A percentile compares a stretch with the other conserved stretches of the same genome.
Conservation (phyloP, 2,329 filamentous ascomycete species). For the Hymenoscyphus infarciens region DNA sequence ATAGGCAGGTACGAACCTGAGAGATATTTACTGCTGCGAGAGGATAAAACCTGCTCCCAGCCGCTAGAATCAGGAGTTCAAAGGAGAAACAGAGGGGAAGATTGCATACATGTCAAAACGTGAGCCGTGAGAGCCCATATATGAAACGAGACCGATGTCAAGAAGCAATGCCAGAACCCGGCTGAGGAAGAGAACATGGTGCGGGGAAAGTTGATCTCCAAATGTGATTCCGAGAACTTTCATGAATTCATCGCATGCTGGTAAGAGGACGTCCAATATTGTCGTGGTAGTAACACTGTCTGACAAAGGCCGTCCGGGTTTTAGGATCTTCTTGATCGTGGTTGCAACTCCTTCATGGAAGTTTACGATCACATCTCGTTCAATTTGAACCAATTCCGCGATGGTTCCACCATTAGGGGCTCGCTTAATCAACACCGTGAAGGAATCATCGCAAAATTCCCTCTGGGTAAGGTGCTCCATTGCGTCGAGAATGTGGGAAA, state of each 20-base stretch:
- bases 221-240: slow-evolving; percentile 2
- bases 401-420: not conserved
- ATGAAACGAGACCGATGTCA: slow-evolving; percentile 14
- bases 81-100: no score
- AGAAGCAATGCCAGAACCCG: slow-evolving; percentile 7
- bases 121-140: slow-evolving; percentile 17
- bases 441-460: not conserved
- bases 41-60: no score
- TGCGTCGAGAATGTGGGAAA: not conserved
- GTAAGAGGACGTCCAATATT: not conserved
- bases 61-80: no score
- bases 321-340: not conserved
- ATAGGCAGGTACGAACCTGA: no score
- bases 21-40: no score
- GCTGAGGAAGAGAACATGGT: not conserved
- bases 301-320: not conserved
- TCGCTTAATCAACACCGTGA: not conserved
- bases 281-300: not conserved
- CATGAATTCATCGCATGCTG: not conserved
- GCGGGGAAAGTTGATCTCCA: not conserved
- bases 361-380: not conserved
- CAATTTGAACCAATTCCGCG: not conserved
- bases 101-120: slow-evolving; percentile 6
- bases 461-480: not conserved
- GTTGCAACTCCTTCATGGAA: not conserved